A percentile compares a stretch with the other conserved stretches of the same genome.
These are phyloP conservation scores for Leccinum sublutescens DNA, from an alignment of 768 basidiomycete genomes.

Conservation along the genomic window DNA sequence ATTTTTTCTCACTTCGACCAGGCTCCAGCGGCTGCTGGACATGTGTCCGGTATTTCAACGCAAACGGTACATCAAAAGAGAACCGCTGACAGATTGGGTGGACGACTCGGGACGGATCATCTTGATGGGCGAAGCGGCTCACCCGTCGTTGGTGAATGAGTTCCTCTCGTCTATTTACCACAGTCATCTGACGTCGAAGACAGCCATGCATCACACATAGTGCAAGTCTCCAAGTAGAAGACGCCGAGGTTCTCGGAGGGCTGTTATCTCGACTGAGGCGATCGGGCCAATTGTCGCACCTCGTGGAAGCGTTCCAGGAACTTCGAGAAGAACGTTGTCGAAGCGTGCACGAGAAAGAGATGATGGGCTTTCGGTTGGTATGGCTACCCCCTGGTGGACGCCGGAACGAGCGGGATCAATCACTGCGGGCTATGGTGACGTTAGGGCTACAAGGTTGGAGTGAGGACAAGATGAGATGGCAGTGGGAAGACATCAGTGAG, in stretches of 20 bases:
- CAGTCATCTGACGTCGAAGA: constrained; percentile 2
- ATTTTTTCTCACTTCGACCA: constrained; percentile 10
- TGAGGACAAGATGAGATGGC: constrained; percentile 42
- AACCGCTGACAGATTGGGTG: constrained; percentile 41
- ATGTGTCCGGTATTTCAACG: constrained; percentile 36
- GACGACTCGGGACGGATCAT: constrained; percentile 48
- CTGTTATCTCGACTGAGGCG: constrained; percentile 41
- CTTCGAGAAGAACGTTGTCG: constrained; percentile 46
- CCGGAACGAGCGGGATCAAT: constrained; percentile 42
- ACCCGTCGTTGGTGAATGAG: constrained; percentile 46
- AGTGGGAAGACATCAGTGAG: constrained; percentile 51
- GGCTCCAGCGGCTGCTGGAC: constrained; percentile 37
- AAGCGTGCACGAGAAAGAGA: constrained; percentile 41
- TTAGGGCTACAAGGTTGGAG: constrained; percentile 37
- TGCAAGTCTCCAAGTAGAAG: constrained; percentile 30
- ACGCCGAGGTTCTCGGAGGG: constrained; percentile 29
- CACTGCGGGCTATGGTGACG: constrained; percentile 23
- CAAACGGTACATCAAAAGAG: constrained; percentile 30
- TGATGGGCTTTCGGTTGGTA: constrained; percentile 40
- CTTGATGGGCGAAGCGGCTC: constrained; percentile 55
- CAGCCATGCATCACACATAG: constrained; percentile 47
- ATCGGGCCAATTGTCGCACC: constrained; percentile 43
- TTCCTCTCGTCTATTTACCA: background rate
- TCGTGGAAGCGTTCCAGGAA: constrained; percentile 56
- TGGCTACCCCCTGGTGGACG: constrained; percentile 40